Percentiles rank a stretch among this genome's conserved stretches.
These are phyloP conservation scores for Tolypocladium tropicale DNA, from an alignment of 2,329 filamentous ascomycete species.

Conservation along the genomic window DNA sequence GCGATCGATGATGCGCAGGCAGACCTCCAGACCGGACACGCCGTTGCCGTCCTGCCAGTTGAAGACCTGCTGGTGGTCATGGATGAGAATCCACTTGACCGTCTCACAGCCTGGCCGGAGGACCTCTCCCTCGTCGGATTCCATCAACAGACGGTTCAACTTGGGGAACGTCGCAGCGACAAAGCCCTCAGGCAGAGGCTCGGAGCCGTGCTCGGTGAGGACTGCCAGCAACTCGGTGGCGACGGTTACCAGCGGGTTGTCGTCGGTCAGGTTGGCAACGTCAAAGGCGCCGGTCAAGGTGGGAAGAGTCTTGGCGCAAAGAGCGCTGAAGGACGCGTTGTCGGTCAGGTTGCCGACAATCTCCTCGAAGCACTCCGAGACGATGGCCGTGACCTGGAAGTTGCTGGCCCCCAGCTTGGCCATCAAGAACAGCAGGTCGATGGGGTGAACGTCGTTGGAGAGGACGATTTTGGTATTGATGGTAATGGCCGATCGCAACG, in stretches of 20 bases:
- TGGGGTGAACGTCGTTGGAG: constrained; percentile 58
- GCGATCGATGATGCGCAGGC: constrained; percentile 84
- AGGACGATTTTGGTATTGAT: constrained; percentile 69
- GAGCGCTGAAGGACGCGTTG: constrained; percentile 58
- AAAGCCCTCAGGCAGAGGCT: constrained; percentile 79
- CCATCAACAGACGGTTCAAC: constrained; percentile 70
- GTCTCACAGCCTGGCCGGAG: constrained; percentile 78
- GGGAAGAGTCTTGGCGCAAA: constrained; percentile 81
- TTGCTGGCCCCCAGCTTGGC: constrained; percentile 82
- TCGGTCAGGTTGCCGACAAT: constrained; percentile 62
- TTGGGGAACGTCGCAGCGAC: constrained; percentile 81
- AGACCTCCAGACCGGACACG: constrained; percentile 78
- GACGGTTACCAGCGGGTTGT: constrained; percentile 76
- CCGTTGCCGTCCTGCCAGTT: constrained; percentile 73
- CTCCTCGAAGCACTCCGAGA: constrained; percentile 86
- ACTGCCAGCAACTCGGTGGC: constrained; percentile 77
- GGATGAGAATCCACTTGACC: constrained; percentile 79
- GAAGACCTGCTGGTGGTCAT: constrained; percentile 85
- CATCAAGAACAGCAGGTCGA: constrained; percentile 78
- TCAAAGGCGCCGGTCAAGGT: constrained; percentile 84
- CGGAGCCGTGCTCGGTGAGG: constrained; percentile 70
- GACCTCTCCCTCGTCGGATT: constrained; percentile 77
- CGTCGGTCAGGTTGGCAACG: constrained; percentile 73
- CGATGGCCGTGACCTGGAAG: constrained; percentile 80
- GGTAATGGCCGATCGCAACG: constrained; percentile 71